Evolutionary conservation across 805 yeast genomes (phyloP).

Genomic region (Candida koratica): DNA sequence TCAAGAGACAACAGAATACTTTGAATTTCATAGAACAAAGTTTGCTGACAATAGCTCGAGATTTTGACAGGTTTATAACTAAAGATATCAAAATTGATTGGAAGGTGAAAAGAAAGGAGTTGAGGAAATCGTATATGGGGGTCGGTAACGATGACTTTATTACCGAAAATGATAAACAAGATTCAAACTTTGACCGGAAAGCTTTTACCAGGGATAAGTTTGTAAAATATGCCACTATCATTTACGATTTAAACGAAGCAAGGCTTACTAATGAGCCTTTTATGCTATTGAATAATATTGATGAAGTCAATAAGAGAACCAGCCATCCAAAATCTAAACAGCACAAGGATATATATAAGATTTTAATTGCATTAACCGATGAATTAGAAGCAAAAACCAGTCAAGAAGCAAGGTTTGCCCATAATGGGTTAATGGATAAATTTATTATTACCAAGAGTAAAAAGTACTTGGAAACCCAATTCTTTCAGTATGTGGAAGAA

Average conservation of each 20-base stretch:
- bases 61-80: slow-evolving; percentile 74
- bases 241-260: slow-evolving; percentile 66
- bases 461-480: slow-evolving; percentile 68
- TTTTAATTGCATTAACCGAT: slow-evolving; percentile 48
- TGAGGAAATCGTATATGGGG: slow-evolving; percentile 69
- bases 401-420: slow-evolving; percentile 36
- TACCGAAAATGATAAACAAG: not conserved
- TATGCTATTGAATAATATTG: slow-evolving; percentile 57
- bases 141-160: slow-evolving; percentile 5
- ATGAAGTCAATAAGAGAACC: slow-evolving; percentile 54
- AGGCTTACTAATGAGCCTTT: slow-evolving; percentile 52
- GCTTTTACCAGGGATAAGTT: slow-evolving; percentile 52
- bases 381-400: slow-evolving; percentile 30
- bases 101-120: slow-evolving; percentile 70
- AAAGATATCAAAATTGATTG: slow-evolving; percentile 78
- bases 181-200: slow-evolving; percentile 20
- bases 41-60: slow-evolving; percentile 66
- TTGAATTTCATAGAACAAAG: slow-evolving; percentile 80
- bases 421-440: slow-evolving; percentile 29
- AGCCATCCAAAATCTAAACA: slow-evolving; percentile 66
- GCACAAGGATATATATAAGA: slow-evolving; percentile 69
- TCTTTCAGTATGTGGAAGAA: slow-evolving; percentile 67
- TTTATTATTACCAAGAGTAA: slow-evolving; percentile 54
- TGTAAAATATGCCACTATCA: slow-evolving; percentile 68
- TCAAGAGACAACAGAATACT: slow-evolving; percentile 78